Conservation (phyloP, 495 filamentous ascomycete species). For the Aspergillus conjunctus region DNA sequence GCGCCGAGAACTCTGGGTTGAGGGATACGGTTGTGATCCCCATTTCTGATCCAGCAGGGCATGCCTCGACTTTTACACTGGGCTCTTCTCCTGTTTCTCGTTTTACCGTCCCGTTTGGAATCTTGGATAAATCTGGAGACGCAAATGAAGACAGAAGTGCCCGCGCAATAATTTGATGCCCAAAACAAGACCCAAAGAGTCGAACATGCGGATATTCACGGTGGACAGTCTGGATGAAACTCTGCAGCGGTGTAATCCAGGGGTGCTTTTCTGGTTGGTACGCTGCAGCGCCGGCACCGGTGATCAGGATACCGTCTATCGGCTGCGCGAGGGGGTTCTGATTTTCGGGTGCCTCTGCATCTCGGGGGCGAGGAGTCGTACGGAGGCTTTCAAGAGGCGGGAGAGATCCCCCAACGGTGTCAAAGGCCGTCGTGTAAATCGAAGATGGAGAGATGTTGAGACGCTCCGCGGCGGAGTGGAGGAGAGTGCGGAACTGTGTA, state of each 20-base stretch:
- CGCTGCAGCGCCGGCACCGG: slow-evolving; percentile 38
- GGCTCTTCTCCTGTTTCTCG: neutral
- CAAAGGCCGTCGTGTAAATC: slow-evolving; percentile 43
- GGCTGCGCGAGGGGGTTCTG: slow-evolving; percentile 21
- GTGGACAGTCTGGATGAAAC: slow-evolving; percentile 40
- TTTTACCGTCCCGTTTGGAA: neutral
- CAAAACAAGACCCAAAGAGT: slow-evolving; percentile 54
- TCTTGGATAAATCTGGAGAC: neutral
- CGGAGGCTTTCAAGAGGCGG: slow-evolving; percentile 36
- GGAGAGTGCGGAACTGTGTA: slow-evolving; percentile 39
- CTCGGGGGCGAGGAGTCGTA: slow-evolving; percentile 14
- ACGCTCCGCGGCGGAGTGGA: slow-evolving; percentile 37
- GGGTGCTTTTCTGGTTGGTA: slow-evolving; percentile 34
- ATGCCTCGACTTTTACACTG: slow-evolving; percentile 29
- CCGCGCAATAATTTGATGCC: slow-evolving; percentile 50
- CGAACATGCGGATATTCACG: slow-evolving; percentile 42
- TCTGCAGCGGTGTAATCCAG: slow-evolving; percentile 38
- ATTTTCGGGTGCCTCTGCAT: slow-evolving; percentile 7
- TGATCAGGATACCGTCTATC: slow-evolving; percentile 46
- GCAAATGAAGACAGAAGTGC: slow-evolving; percentile 31
- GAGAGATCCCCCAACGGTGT: slow-evolving; percentile 37
- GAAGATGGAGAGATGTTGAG: slow-evolving; percentile 25
- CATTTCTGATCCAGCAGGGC: slow-evolving; percentile 39
- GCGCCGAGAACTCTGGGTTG: slow-evolving; percentile 28
- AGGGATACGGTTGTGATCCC: slow-evolving; percentile 42